These are phyloP conservation scores for Leccinum subtestaceum DNA, from an alignment of 768 basidiomycete genomes.

Conservation along the genomic window DNA sequence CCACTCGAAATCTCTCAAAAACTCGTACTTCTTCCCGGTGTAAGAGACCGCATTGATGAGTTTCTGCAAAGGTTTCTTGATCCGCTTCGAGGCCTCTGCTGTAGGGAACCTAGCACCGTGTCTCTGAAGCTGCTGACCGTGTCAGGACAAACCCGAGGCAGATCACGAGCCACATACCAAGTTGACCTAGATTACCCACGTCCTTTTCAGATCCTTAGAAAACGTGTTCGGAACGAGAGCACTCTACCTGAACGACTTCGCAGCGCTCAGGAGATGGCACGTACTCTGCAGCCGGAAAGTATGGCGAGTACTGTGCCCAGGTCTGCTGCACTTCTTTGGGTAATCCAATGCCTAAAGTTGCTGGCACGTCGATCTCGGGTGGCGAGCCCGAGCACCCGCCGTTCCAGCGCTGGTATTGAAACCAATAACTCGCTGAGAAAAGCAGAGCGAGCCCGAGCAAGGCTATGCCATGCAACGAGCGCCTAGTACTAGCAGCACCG, in stretches of 20 bases:
- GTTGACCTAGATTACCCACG: constrained; percentile 21
- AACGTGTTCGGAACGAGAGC: not conserved
- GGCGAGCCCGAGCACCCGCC: not conserved
- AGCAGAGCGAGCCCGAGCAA: constrained; percentile 19
- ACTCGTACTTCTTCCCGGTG: constrained; percentile 47
- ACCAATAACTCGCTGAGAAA: constrained; percentile 10
- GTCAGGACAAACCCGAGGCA: constrained; percentile 5
- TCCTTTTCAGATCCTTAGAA: not conserved
- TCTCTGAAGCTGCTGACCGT: constrained; percentile 57
- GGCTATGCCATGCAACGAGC: not conserved
- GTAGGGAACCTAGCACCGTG: constrained; percentile 84
- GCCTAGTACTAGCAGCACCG: not conserved
- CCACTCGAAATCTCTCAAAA: constrained; percentile 58
- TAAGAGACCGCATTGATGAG: constrained; percentile 47
- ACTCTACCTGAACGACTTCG: constrained; percentile 51
- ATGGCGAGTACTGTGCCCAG: constrained; percentile 67
- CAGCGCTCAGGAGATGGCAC: constrained; percentile 46
- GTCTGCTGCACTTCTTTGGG: constrained; percentile 29
- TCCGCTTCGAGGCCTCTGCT: constrained; percentile 38
- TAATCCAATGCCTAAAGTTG: constrained; percentile 1
- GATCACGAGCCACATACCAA: constrained; percentile 19
- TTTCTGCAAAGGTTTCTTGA: constrained; percentile 49
- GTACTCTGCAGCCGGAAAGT: constrained; percentile 48
- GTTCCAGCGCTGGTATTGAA: constrained; percentile 10
- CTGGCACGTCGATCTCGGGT: not conserved